These are phyloP conservation scores for Hypoxylon rubiginosum DNA, from an alignment of 2,329 filamentous ascomycete genomes.

Conservation along the genomic window DNA sequence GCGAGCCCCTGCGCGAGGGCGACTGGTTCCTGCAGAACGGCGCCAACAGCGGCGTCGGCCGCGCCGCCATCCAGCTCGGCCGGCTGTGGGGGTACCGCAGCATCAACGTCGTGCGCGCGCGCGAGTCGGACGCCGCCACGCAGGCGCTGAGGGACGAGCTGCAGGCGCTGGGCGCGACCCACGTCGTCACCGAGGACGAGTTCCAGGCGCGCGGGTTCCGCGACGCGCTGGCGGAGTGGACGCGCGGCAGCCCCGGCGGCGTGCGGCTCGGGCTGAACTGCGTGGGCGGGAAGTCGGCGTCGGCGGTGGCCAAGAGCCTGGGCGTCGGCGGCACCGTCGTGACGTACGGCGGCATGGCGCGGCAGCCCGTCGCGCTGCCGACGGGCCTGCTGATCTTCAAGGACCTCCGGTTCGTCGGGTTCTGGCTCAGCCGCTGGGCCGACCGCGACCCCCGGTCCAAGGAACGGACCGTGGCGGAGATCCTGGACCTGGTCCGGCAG, in stretches of 20 bases:
- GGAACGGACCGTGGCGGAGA: constrained; percentile 84
- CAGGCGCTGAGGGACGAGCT: constrained; percentile 69
- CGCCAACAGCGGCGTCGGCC: constrained; percentile 92
- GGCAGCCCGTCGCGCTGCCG: constrained; percentile 84
- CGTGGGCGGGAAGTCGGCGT: constrained; percentile 89
- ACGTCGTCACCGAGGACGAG: constrained; percentile 69
- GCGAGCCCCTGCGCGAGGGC: constrained; percentile 69
- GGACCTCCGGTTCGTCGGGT: constrained; percentile 88
- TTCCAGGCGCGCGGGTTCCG: constrained; percentile 71
- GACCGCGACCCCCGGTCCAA: constrained; percentile 80
- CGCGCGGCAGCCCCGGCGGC: constrained; percentile 76
- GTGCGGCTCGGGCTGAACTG: constrained; percentile 90
- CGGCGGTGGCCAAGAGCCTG: constrained; percentile 81
- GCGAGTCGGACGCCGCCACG: constrained; percentile 74
- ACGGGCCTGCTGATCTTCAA: constrained; percentile 94
- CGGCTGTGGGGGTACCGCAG: constrained; percentile 88
- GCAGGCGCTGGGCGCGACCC: constrained; percentile 66
- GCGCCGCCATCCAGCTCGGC: constrained; percentile 90
- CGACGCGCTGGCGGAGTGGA: constrained; percentile 73
- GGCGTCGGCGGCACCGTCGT: constrained; percentile 80
- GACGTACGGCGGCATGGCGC: constrained; percentile 96
- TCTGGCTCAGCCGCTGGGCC: constrained; percentile 95
- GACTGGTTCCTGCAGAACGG: constrained; percentile 99
- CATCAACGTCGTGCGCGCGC: constrained; percentile 87
- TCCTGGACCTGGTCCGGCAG: constrained; percentile 79